phyloP scores from a whole-genome alignment of 2,329 filamentous ascomycete species.

The Cladosporium phlei region DNA sequence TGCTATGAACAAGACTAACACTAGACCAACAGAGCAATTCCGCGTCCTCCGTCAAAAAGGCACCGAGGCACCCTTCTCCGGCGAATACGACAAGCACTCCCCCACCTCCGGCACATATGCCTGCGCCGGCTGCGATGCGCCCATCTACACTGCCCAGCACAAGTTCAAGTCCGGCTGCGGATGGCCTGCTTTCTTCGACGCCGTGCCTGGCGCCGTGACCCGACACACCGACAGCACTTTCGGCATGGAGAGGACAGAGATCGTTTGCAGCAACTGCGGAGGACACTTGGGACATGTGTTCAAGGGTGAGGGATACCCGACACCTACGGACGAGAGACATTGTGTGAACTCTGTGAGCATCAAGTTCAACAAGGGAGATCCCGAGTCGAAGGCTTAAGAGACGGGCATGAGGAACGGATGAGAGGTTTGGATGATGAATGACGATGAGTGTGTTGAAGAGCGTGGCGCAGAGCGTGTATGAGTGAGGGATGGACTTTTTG shows the following conservation, averaged over 20 bases:
- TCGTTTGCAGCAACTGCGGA: conserved; percentile 90
- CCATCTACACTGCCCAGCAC: conserved; percentile 86
- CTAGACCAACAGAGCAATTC: conserved; percentile 75
- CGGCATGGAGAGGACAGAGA: conserved; percentile 86
- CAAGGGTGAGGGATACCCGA: conserved; percentile 77
- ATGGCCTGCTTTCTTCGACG: conserved; percentile 98
- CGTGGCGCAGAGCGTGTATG: background rate
- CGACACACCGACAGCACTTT: conserved; percentile 70
- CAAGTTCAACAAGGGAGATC: conserved; percentile 69
- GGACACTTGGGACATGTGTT: conserved; percentile 90
- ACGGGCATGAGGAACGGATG: conserved; percentile 21
- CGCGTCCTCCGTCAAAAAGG: conserved; percentile 87
- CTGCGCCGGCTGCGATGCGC: conserved; percentile 79
- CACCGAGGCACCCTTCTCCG: conserved; percentile 75
- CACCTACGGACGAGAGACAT: conserved; percentile 91
- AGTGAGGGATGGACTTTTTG: background rate
- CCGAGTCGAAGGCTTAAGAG: conserved; percentile 31
- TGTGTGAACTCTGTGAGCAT: conserved; percentile 93
- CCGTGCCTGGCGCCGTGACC: conserved; percentile 82
- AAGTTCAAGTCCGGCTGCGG: conserved; percentile 97
- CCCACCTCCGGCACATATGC: conserved; percentile 72
- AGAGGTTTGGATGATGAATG: background rate
- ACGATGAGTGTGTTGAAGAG: conserved; percentile 2
- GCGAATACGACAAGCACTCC: conserved; percentile 83
- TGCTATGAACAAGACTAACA: background rate